Evolutionary conservation across 2,329 filamentous ascomycete species (phyloP).

Genomic region (Aspergillus uvarum): DNA sequence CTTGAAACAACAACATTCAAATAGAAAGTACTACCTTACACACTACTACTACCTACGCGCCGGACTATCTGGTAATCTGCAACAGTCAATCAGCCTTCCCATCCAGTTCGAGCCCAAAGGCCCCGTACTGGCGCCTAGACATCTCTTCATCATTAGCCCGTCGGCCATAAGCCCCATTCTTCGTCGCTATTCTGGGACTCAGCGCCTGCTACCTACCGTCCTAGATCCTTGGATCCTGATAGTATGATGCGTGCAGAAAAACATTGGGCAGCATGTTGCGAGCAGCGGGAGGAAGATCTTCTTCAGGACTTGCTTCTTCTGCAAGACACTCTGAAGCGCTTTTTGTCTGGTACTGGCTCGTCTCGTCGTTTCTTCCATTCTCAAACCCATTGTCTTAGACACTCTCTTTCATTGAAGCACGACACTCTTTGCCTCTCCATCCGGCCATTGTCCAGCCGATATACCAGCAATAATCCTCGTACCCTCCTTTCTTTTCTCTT

Average conservation of each 20-base stretch:
- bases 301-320: neutral
- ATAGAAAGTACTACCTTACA: too few species aligned
- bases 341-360: neutral
- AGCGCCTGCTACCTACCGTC: slow-evolving; percentile 30
- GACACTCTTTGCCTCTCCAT: neutral
- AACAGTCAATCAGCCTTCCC: neutral
- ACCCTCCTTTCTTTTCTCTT: neutral
- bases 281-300: neutral
- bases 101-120: neutral
- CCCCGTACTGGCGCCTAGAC: slow-evolving; percentile 13
- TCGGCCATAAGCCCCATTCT: slow-evolving; percentile 25
- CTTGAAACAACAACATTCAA: neutral
- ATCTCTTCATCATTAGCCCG: slow-evolving; percentile 17
- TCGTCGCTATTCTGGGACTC: slow-evolving; percentile 28
- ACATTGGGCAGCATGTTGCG: too few species aligned
- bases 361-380: neutral
- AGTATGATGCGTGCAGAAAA: slow-evolving; percentile 13
- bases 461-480: neutral
- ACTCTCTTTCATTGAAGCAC: neutral
- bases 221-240: slow-evolving; percentile 22
- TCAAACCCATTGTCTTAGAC: slow-evolving; percentile 1
- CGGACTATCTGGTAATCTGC: slow-evolving; percentile 2
- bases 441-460: neutral
- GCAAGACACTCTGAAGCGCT: neutral
- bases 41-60: neutral